Percentiles rank a stretch among this genome's conserved stretches.
Conservation (phyloP, 805 yeast species). For the Zygosaccharomyces gambellarensis region DNA sequence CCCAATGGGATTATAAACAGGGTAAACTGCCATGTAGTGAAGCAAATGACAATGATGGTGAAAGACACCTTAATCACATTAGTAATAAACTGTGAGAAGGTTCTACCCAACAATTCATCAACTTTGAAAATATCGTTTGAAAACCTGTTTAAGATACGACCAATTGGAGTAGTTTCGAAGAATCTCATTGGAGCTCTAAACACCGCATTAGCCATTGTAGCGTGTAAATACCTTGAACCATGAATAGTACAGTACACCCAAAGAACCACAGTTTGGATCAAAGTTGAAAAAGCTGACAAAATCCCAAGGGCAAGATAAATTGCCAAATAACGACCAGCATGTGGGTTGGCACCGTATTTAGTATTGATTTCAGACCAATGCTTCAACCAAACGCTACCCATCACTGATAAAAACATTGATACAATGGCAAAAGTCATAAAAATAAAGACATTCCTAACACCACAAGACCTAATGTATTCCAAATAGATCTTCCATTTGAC, state of each 20-base stretch:
- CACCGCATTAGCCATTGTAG: conserved; percentile 66
- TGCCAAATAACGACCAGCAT: conserved; percentile 64
- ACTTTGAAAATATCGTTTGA: conserved; percentile 86
- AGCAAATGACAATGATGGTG: conserved; percentile 73
- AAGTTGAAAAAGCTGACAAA: conserved; percentile 52
- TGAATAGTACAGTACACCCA: conserved; percentile 80
- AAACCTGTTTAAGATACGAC: conserved; percentile 84
- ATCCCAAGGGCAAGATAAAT: conserved; percentile 74
- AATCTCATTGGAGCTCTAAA: conserved; percentile 91
- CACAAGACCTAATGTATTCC: conserved; percentile 86
- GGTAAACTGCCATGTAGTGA: conserved; percentile 82
- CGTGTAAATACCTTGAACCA: conserved; percentile 74
- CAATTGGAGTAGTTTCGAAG: conserved; percentile 93
- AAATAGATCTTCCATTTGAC: conserved; percentile 83
- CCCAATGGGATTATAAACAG: conserved; percentile 67
- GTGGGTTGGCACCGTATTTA: conserved; percentile 61
- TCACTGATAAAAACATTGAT: conserved; percentile 58
- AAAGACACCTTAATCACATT: conserved; percentile 62
- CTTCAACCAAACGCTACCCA: conserved; percentile 86
- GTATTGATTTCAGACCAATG: conserved; percentile 95
- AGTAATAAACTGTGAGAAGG: conserved; percentile 61
- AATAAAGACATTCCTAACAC: conserved; percentile 55
- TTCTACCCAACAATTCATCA: conserved; percentile 72
- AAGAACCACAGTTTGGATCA: conserved; percentile 62
- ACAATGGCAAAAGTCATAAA: conserved; percentile 53